These are phyloP conservation scores for Papiliotrema nemorosa DNA, from an alignment of 1,284 basidiomycete genomes.

Conservation along the genomic window DNA sequence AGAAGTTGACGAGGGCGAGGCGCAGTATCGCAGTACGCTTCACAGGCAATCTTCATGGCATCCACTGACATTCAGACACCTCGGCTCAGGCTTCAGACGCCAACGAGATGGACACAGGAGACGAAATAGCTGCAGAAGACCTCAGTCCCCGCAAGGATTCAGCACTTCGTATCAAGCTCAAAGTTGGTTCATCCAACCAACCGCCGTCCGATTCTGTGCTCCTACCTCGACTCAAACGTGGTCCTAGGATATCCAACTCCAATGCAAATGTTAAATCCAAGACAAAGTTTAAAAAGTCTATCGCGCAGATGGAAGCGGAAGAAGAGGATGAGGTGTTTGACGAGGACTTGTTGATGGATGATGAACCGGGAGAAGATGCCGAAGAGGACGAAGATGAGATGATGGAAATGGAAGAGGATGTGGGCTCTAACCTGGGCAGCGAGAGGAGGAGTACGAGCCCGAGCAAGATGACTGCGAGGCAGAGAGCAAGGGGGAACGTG, in stretches of 20 bases:
- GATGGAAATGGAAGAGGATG: slow-evolving; percentile 3
- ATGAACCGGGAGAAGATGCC: slow-evolving; percentile 8
- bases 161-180: slow-evolving; percentile 6
- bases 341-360: slow-evolving; percentile 5
- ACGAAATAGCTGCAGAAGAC: not conserved
- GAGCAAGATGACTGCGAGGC: slow-evolving; percentile 35
- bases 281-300: not conserved
- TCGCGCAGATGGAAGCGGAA: slow-evolving; percentile 1
- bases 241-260: not conserved
- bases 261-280: not conserved
- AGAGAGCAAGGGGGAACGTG: slow-evolving; percentile 27
- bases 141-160: not conserved
- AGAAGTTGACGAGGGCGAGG: slow-evolving; percentile 10
- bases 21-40: not conserved
- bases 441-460: slow-evolving; percentile 14
- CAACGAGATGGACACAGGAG: not conserved
- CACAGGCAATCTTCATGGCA: not conserved
- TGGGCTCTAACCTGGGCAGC: slow-evolving; percentile 3
- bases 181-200: not conserved
- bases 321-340: slow-evolving; percentile 12
- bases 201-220: not conserved
- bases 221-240: not conserved
- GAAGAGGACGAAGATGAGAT: slow-evolving; percentile 7
- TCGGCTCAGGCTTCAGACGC: not conserved
- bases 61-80: not conserved